phyloP scores from a whole-genome alignment of 768 basidiomycete species.

The Mycena latifolia region DNA sequence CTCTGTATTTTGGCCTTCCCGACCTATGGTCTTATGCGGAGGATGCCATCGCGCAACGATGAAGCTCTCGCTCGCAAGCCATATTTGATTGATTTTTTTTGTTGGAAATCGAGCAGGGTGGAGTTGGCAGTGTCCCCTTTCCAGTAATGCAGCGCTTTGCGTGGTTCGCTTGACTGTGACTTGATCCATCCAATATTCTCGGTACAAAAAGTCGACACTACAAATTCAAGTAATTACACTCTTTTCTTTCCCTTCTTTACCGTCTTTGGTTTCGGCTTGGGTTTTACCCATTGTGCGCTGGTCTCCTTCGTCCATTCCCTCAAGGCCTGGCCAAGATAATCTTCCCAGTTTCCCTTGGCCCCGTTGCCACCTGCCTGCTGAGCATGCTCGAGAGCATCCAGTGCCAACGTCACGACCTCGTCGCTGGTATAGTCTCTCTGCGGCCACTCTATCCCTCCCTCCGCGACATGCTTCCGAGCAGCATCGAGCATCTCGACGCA shows the following conservation, averaged over 20 bases:
- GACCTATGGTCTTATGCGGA: slow-evolving; percentile 20
- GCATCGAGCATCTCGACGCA: slow-evolving; percentile 23
- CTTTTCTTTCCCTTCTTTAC: background rate
- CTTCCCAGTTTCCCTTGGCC: slow-evolving; percentile 4
- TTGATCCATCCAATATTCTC: too few relatives aligned
- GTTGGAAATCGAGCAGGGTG: too few relatives aligned
- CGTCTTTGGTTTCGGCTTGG: background rate
- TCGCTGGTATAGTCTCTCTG: slow-evolving; percentile 15
- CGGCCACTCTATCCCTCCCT: slow-evolving; percentile 4
- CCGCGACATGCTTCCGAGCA: slow-evolving; percentile 13
- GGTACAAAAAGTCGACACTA: too few relatives aligned
- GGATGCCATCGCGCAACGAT: background rate
- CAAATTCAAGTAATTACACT: too few relatives aligned
- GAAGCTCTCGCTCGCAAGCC: background rate
- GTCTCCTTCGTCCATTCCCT: slow-evolving; percentile 6
- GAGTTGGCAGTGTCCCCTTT: too few relatives aligned
- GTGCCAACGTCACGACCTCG: slow-evolving; percentile 7
- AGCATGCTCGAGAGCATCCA: background rate
- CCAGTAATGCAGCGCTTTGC: too few relatives aligned
- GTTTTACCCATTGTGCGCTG: background rate
- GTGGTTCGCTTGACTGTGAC: too few relatives aligned
- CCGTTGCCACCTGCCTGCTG: background rate
- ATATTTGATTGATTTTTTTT: background rate
- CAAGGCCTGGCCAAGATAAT: background rate
- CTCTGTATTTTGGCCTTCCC: background rate